Conservation (phyloP, 1,139 yeast genomes). For the Scheffersomyces titani region DNA sequence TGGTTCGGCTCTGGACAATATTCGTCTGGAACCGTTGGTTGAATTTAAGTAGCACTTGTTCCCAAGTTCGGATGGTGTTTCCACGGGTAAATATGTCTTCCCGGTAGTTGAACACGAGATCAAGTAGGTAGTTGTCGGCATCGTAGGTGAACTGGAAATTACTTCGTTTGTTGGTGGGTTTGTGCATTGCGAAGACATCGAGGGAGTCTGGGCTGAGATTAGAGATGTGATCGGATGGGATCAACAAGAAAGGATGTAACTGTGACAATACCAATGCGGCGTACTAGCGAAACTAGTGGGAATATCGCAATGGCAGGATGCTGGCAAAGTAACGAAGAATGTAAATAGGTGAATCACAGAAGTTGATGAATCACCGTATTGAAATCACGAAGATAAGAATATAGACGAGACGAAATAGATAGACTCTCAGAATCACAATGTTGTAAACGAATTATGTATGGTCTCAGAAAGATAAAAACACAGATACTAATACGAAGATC, state of each 20-base stretch:
- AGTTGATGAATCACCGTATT: not conserved
- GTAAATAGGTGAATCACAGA: not conserved
- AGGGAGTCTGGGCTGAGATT: not conserved
- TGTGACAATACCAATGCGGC: not conserved
- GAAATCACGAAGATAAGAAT: not conserved
- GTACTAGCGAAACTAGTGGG: not conserved
- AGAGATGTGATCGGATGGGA: not conserved
- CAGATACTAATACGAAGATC: not conserved
- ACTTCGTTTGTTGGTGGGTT: slow-evolving; percentile 15
- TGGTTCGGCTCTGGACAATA: slow-evolving; percentile 30
- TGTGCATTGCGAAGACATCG: not conserved
- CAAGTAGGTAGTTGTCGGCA: slow-evolving; percentile 24
- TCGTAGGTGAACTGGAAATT: slow-evolving; percentile 30
- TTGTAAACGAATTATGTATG: not conserved
- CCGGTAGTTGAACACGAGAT: slow-evolving; percentile 20
- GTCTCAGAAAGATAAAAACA: not conserved
- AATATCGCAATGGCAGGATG: not conserved
- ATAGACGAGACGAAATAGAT: not conserved
- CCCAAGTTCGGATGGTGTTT: slow-evolving; percentile 31
- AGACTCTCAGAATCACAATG: not conserved
- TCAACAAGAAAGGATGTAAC: not conserved
- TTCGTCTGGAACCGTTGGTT: slow-evolving; percentile 19
- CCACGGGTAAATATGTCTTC: slow-evolving; percentile 32
- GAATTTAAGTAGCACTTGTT: slow-evolving; percentile 23
- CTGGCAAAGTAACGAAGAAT: not conserved